Percentiles rank a stretch among this genome's conserved stretches.
Evolutionary conservation across 1,284 basidiomycete species (phyloP).

Genomic region (Cutaneotrichosporon daszewskae): DNA sequence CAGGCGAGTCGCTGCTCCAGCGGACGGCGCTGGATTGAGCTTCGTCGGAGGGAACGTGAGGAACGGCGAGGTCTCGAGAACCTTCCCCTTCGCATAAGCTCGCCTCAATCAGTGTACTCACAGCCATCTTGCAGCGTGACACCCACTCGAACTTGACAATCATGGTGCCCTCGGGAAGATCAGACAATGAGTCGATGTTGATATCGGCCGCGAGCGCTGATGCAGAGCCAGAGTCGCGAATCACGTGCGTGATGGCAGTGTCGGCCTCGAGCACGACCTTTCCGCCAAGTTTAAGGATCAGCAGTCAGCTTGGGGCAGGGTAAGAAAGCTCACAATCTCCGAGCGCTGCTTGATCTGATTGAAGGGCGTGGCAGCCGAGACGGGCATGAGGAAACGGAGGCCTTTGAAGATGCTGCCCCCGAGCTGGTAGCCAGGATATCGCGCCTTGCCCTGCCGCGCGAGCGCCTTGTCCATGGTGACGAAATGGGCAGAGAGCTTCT

Average conservation of each 20-base stretch:
- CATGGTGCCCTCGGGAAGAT: conserved; percentile 33
- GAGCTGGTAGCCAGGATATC: too few relatives aligned
- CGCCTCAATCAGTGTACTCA: conserved; percentile 10
- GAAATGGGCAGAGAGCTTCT: conserved; percentile 28
- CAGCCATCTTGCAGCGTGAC: conserved; percentile 26
- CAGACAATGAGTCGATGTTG: conserved; percentile 27
- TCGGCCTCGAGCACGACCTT: conserved; percentile 32
- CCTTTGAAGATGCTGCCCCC: conserved; percentile 30
- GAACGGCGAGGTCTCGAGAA: conserved; percentile 22
- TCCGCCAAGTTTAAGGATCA: conserved; percentile 35
- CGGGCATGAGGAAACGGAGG: conserved; percentile 33
- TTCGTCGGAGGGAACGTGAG: conserved; percentile 30
- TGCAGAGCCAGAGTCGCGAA: conserved; percentile 28
- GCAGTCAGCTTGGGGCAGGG: not conserved
- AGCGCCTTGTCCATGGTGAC: conserved; percentile 19
- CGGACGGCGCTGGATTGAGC: conserved; percentile 12
- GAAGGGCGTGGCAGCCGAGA: too few relatives aligned
- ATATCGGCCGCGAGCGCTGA: conserved; percentile 20
- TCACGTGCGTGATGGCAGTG: conserved; percentile 40
- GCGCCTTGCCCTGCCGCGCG: too few relatives aligned
- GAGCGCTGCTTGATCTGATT: conserved; percentile 22
- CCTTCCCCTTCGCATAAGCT: conserved; percentile 13
- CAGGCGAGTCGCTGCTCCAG: too few relatives aligned
- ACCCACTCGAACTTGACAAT: conserved; percentile 42
- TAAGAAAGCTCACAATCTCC: conserved; percentile 24